Evolutionary conservation across 2,329 filamentous ascomycete species (phyloP).

Genomic region (Fusarium marasasianum): DNA sequence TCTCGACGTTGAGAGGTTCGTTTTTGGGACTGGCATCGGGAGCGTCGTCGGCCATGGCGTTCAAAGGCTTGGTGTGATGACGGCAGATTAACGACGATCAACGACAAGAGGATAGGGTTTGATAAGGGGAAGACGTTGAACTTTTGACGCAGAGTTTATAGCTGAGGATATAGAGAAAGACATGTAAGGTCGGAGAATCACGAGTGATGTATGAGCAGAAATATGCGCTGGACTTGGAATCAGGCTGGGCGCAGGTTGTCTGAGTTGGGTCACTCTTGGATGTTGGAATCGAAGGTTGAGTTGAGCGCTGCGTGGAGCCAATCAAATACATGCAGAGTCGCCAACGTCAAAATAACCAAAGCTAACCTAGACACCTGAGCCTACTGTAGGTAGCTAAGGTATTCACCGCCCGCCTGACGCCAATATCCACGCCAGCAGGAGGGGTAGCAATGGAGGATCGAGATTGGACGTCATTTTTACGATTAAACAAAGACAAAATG

Average conservation of each 20-base stretch:
- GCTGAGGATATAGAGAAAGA: not conserved
- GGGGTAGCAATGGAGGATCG: slow-evolving; percentile 30
- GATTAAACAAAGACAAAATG: not conserved
- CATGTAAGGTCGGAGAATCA: not conserved
- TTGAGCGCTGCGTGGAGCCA: slow-evolving; percentile 36
- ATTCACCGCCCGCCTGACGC: slow-evolving; percentile 40
- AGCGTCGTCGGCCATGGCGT: slow-evolving; percentile 57
- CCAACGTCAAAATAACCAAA: slow-evolving; percentile 34
- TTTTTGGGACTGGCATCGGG: slow-evolving; percentile 54
- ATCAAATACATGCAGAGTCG: slow-evolving; percentile 37
- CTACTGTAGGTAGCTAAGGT: not conserved
- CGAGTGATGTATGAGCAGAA: not conserved
- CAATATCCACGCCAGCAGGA: slow-evolving; percentile 28
- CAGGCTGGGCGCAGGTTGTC: slow-evolving; percentile 32
- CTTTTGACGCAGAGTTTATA: not conserved
- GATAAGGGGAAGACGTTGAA: not conserved
- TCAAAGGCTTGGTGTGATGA: slow-evolving; percentile 31
- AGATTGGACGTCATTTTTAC: slow-evolving; percentile 12
- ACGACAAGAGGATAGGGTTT: not conserved
- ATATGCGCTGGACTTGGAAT: slow-evolving; percentile 20
- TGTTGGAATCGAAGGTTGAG: slow-evolving; percentile 36
- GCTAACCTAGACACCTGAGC: slow-evolving; percentile 29
- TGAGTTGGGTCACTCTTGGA: slow-evolving; percentile 32
- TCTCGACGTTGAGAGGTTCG: slow-evolving; percentile 47
- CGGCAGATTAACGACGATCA: slow-evolving; percentile 6